Evolutionary conservation across 1,284 basidiomycete genomes (phyloP).

Genomic region (Kalmanozyma brasiliensis): DNA sequence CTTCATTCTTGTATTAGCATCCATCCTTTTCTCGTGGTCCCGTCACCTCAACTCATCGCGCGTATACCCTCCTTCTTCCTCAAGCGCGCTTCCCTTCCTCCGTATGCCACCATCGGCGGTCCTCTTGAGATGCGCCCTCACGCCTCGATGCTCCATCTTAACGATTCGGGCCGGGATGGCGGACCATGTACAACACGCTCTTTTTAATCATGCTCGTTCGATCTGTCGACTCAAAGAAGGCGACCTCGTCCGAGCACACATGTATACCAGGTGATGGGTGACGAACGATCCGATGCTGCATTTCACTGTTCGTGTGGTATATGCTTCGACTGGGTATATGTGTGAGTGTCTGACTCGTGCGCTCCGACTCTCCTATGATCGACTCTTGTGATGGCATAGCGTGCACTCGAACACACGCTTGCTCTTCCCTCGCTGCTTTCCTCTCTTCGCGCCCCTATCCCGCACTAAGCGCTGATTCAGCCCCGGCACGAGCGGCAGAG

Average conservation of each 20-base stretch:
- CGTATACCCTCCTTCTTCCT: conserved; percentile 22
- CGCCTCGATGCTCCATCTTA: conserved; percentile 5
- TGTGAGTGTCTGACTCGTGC: conserved; percentile 4
- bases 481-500: conserved; percentile 16
- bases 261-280: background rate
- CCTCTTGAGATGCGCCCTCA: conserved; percentile 3
- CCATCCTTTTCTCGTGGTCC: conserved; percentile 2
- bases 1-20: conserved; percentile 19
- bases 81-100: too few species aligned
- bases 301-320: background rate
- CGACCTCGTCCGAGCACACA: too few species aligned
- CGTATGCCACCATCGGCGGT: background rate
- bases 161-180: too few species aligned
- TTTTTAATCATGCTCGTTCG: background rate
- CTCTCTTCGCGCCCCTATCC: background rate
- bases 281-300: conserved; percentile 2
- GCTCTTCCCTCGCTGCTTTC: background rate
- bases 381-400: conserved; percentile 22
- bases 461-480: conserved; percentile 7
- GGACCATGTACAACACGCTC: background rate
- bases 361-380: conserved; percentile 5
- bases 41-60: too few species aligned
- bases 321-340: conserved; percentile 5
- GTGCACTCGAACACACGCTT: conserved; percentile 14
- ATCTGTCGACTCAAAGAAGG: too few species aligned